Evolutionary conservation across 306 rosid species (phyloP).

Genomic region (Vachellia collinsii): DNA sequence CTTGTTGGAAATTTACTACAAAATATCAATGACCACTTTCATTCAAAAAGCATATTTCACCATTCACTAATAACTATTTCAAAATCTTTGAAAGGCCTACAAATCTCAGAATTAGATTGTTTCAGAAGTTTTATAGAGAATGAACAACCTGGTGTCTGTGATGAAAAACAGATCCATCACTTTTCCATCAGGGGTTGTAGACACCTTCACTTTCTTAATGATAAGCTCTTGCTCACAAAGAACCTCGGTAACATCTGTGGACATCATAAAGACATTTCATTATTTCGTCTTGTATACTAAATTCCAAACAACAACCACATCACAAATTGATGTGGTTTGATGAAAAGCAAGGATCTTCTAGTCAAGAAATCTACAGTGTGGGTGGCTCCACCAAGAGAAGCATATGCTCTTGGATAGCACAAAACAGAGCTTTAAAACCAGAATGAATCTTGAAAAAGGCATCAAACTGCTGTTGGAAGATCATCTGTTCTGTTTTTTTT

Average conservation of each 20-base stretch:
- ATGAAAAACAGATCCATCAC: conserved; percentile 93
- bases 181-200: conserved; percentile 94
- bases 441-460: not conserved
- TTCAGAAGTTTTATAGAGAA: conserved; percentile 22
- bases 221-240: conserved; percentile 85
- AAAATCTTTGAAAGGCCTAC: not conserved
- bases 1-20: conserved; percentile 10
- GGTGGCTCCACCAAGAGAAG: not conserved
- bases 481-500: not conserved
- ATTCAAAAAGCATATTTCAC: conserved; percentile 21
- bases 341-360: conserved; percentile 8
- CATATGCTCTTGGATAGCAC: not conserved
- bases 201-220: conserved; percentile 89
- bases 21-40: conserved; percentile 15
- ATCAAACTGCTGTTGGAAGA: not conserved
- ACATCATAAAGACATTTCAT: conserved; percentile 27
- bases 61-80: not conserved
- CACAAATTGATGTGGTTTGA: conserved; percentile 10
- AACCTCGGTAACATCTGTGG: conserved; percentile 85
- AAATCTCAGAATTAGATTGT: not conserved
- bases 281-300: conserved; percentile 4
- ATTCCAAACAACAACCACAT: not conserved
- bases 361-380: not conserved
- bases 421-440: not conserved
- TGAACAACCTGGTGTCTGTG: conserved; percentile 77